Percentiles rank a stretch among this genome's conserved stretches.
Evolutionary conservation across 371 early-diverging fungal species (phyloP).

Genomic region (Paraphysoderma sedebokerense): DNA sequence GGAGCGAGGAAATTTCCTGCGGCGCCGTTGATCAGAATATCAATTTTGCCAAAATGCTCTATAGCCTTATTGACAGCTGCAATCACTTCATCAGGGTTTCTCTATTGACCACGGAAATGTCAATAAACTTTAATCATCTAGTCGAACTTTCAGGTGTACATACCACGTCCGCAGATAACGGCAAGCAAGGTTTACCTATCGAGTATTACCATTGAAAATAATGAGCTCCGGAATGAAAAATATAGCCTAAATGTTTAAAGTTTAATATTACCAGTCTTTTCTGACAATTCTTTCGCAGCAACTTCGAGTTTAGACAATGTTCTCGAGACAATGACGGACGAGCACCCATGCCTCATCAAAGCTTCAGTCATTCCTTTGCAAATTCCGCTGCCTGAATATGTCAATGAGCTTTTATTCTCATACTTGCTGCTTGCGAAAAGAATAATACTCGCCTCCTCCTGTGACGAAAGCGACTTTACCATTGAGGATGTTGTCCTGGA

Average conservation of each 20-base stretch:
- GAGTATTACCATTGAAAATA: too few species aligned
- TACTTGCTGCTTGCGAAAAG: not conserved
- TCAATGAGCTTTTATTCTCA: not conserved
- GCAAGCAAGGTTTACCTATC: too few species aligned
- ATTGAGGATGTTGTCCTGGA: conserved; percentile 17
- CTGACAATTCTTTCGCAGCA: conserved; percentile 44
- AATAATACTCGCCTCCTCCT: conserved; percentile 13
- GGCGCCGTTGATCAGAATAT: conserved; percentile 41
- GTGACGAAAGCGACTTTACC: conserved; percentile 43
- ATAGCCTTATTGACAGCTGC: conserved; percentile 38
- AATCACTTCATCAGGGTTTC: conserved; percentile 40
- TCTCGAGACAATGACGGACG: conserved; percentile 9
- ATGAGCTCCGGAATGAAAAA: too few species aligned
- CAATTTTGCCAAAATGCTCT: conserved; percentile 50
- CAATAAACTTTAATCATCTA: too few species aligned
- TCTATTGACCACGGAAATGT: not conserved
- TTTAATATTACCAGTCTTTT: conserved; percentile 24
- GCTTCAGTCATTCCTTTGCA: conserved; percentile 64
- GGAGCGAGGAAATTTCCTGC: conserved; percentile 67
- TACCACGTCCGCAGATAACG: not conserved
- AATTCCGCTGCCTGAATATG: conserved; percentile 44
- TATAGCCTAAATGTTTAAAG: too few species aligned
- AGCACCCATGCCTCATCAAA: conserved; percentile 33
- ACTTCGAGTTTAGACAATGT: conserved; percentile 32
- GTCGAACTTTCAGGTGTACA: too few species aligned